Evolutionary conservation across 352 stramenopile genomes (phyloP), one percentile per base, ranked within the genome.

Genomic region (Chrysophaeum taylorii): DNA sequence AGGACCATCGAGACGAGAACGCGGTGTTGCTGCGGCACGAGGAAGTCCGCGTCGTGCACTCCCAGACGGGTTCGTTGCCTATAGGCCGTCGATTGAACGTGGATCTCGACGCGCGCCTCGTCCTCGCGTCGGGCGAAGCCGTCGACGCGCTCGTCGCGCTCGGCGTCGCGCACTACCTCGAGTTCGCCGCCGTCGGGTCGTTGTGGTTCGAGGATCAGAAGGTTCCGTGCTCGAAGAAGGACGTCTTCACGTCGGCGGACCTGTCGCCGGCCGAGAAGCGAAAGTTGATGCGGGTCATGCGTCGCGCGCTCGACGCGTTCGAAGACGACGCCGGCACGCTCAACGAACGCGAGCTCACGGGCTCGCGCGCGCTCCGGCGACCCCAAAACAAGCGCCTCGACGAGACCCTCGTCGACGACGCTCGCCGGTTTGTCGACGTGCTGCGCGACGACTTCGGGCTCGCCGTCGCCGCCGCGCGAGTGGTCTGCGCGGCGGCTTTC

Each of bases 361-460:
- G 33, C 33, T 45, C 33, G 33, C 57, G 57, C 31, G 57, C 31
- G 2, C 57, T 66, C 2, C 57, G 57, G 57, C 31, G 57, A 36
- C 57, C 57, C 12, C 57, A 66, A 36, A 66, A 66, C 57, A 41
- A 45, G 57, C 57, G 57, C 57, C n/a, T n/a, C n/a, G n/a, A n/a
- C n/a, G 33, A 45, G 15, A 27, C 16, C 14, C 33, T 45, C 33
- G 57, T 66, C 57, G 57, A 31, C 9, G 41, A 37, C 35, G 31
- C 57, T 2, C 2, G 41, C 14, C 33, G 33, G 16, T 45, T 66
- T 9, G 35, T 31, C 33, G 57, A 66, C 57, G 31, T 2, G 9
- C 45, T 25, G 5, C 9, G n/a, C 33, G 57, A 41, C 18, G 31
- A 9, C 14, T 18, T 9, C n/a, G n/a, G n/a, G n/a, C n/a, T n/a